Evolutionary conservation across 1,284 basidiomycete genomes (phyloP).

Genomic region (Melampsora americana): DNA sequence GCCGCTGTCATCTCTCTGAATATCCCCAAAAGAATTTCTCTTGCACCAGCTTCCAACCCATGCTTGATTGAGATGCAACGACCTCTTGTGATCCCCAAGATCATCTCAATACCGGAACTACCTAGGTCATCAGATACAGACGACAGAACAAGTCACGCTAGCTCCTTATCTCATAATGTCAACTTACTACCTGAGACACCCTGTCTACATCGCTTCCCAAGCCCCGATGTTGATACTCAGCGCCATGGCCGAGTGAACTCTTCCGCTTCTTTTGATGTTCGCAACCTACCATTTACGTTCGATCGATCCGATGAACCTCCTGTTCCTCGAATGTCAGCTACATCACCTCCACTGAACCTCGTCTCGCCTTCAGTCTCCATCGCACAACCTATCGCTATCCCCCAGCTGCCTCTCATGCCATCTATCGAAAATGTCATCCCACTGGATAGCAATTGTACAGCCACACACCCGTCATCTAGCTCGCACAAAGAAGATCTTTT

Average conservation of each 20-base stretch:
- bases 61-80: not conserved
- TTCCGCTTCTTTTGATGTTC: constrained; percentile 34
- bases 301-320: not conserved
- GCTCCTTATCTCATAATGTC: not conserved
- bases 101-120: not conserved
- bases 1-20: not conserved
- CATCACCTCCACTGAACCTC: not conserved
- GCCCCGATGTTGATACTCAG: constrained; percentile 10
- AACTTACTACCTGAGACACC: not conserved
- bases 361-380: constrained; percentile 3
- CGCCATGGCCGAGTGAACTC: not conserved
- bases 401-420: constrained; percentile 3
- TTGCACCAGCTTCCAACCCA: not conserved
- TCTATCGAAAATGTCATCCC: not conserved
- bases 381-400: constrained; percentile 19
- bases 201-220: not conserved
- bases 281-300: constrained; percentile 35
- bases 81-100: not conserved
- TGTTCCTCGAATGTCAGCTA: not conserved
- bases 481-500: not conserved
- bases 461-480: not conserved
- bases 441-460: constrained; percentile 11
- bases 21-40: not conserved
- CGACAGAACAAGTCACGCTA: not conserved
- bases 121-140: not conserved